Base-by-base conservation (phyloP, 352 stramenopile genomes). In the Phytophthora constricta region DNA sequence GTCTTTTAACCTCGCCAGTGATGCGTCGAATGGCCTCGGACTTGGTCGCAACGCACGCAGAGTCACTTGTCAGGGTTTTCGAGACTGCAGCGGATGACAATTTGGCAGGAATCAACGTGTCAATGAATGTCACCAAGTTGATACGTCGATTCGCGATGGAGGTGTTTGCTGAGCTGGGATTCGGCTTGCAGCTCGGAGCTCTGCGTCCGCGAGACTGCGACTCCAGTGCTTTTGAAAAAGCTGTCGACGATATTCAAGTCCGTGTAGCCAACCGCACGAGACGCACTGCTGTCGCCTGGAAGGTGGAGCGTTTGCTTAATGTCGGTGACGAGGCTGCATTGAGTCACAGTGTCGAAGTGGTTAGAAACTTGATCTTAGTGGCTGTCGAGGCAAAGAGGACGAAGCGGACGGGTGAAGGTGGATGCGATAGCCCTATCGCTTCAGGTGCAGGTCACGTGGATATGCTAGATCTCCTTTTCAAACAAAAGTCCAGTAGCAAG, bases 1-100 rank as follows among this genome's bases (percentile, higher is more conserved):
- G 89, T 48, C 90, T 97, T 13, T 91, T 96, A 22, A 84, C 77
- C 2, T 83, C 74, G 8, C 59, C 54, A 31, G 74, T 68, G 57
- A 57, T 89, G 52, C 67, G 72, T 51, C 58, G 79, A 34, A 68
- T 58, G 46, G 80, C 80, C 59, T 66, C 60, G 1, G 23, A 41
- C 16, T 52, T 74, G 16, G 69, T 86, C 13, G 60, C 72, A 13
- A 57, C 74, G 2, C 67, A 84, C 16, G 59, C 70, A 9, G 53
- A 64, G 1, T 55, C 54, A 26, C 53, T 89, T 1, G 46, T 76
- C 4, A 52, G 23, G 4, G 54, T 63, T 3, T 27, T 89, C 9
- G 54, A 77, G 3, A 25, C 52, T 13, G 41, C 58, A 20, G 43
- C 55, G 1, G 55, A 45, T 20, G 41, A 51, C 1, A 43, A 23